Evolutionary conservation across 257 asterid genomes (phyloP).

Genomic region (Linderniella brevidens): DNA sequence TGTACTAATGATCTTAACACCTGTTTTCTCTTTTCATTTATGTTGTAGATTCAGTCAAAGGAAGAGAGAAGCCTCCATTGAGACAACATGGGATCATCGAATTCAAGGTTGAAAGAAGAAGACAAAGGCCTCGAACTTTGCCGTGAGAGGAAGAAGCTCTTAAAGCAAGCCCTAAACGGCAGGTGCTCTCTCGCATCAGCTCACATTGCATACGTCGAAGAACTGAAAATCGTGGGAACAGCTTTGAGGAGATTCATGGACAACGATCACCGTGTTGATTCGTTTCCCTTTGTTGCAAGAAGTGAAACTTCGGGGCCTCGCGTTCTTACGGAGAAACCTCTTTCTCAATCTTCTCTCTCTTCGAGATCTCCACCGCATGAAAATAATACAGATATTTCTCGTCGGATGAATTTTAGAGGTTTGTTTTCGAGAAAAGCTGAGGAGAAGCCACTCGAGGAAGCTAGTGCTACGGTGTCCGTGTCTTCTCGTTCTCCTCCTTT

Average conservation of each 20-base stretch:
- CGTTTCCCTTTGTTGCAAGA: constrained; percentile 26
- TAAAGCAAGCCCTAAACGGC: constrained; percentile 89
- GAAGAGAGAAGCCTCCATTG: too few species aligned
- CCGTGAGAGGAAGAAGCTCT: constrained; percentile 75
- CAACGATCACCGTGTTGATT: constrained; percentile 30
- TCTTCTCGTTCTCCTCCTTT: constrained; percentile 37
- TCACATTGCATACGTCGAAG: constrained; percentile 65
- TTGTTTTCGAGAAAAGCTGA: constrained; percentile 57
- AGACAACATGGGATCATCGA: constrained; percentile 61
- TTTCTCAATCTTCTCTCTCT: constrained; percentile 43
- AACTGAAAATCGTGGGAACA: constrained; percentile 44
- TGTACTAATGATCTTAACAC: too few species aligned
- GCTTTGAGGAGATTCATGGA: constrained; percentile 63
- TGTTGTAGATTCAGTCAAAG: too few species aligned
- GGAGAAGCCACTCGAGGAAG: constrained; percentile 46
- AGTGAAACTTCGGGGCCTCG: constrained; percentile 36
- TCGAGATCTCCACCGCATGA: constrained; percentile 44
- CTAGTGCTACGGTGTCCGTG: constrained; percentile 39
- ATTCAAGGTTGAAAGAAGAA: constrained; percentile 70
- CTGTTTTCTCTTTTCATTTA: too few species aligned
- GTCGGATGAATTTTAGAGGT: constrained; percentile 62
- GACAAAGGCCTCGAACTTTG: constrained; percentile 86
- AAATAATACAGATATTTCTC: constrained; percentile 35
- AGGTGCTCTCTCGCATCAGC: constrained; percentile 84
- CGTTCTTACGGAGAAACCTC: constrained; percentile 31